phyloP scores from a whole-genome alignment of 1,139 yeast genomes.

The Pichia terricola region DNA sequence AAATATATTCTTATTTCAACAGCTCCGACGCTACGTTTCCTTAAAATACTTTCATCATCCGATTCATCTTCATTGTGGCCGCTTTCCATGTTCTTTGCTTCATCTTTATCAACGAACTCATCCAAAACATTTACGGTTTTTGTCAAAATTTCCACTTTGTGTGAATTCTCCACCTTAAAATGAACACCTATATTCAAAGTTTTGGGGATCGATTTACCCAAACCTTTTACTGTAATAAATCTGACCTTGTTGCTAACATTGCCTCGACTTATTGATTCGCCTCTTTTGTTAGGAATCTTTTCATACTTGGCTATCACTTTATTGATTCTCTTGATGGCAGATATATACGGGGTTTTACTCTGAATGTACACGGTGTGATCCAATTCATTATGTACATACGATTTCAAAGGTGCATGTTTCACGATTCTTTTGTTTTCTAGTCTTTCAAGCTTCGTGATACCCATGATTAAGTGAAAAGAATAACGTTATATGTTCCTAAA shows the following conservation, averaged over 20 bases:
- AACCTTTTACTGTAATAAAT: conserved; percentile 48
- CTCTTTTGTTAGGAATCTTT: conserved; percentile 17
- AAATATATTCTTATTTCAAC: conserved; percentile 40
- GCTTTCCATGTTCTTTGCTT: conserved; percentile 6
- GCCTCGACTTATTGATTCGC: conserved; percentile 18
- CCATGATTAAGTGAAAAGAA: not conserved
- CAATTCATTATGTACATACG: conserved; percentile 29
- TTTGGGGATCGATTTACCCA: conserved; percentile 58
- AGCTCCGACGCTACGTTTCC: conserved; percentile 48
- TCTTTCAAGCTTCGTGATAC: not conserved
- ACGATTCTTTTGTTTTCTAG: conserved; percentile 26
- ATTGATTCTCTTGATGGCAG: conserved; percentile 50
- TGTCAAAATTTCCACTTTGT: conserved; percentile 45
- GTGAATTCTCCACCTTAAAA: conserved; percentile 37
- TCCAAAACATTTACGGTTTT: conserved; percentile 56
- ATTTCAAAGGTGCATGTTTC: conserved; percentile 38
- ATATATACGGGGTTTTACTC: conserved; percentile 49
- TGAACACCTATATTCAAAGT: conserved; percentile 43
- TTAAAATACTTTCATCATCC: conserved; percentile 27
- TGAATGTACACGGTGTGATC: conserved; percentile 48
- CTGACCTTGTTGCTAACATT: conserved; percentile 30
- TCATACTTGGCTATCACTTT: conserved; percentile 33
- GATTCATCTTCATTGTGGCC: conserved; percentile 16
- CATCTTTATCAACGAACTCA: conserved; percentile 32
- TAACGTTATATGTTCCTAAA: no score